Base-by-base conservation (phyloP, 768 basidiomycete genomes). In the Hericium rajendrae region DNA sequence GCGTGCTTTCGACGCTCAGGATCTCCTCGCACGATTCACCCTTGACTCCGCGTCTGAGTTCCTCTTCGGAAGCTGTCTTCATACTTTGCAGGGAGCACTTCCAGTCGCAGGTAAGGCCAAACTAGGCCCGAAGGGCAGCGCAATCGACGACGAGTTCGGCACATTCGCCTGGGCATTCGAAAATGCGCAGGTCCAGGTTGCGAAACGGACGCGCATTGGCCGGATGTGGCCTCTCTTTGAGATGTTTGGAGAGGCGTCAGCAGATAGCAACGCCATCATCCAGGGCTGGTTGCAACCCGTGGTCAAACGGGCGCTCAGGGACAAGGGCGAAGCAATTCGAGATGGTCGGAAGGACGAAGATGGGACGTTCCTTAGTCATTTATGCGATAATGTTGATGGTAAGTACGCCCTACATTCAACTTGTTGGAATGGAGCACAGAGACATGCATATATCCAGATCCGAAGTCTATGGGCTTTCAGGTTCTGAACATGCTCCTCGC, bases 131-230 rank as follows among this genome's bases (percentile, higher is more conserved):
- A 83, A 85, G 65, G 85, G 84, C 22, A 80, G 83, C 10, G 76
- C 77, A 1, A 82, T 81, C 4, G 71, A 76, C 40, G 83, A 83
- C 61, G 69, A 74, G 0, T 87, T 82, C 78, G 85, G 83, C 4
- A 74, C 80, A 0, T 81, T 78, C 56, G 71, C 71, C 13, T 79
- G 66, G 38, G 71, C 73, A 0, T 78, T 80, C 57, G 76, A 77
- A 16, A 38, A 41, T 26, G 41, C 26, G 24, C 53, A 41, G 26
- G 39, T 54, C 43, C 4, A 38, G 28, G 8, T 24, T 55, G 39
- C 40, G 16, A 16, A n/a, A 8, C 53, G 53, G 6, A 46, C 53
- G n/a, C 53, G 53, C n/a, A n/a, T 41, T 18, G 53, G 53, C 8
- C 16, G n/a, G 24, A 24, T 24, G 16, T 54, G 53, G 53, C 53